These are phyloP conservation scores for Endothia cerciana DNA, from an alignment of 2,329 filamentous ascomycete genomes.

Conservation along the genomic window DNA sequence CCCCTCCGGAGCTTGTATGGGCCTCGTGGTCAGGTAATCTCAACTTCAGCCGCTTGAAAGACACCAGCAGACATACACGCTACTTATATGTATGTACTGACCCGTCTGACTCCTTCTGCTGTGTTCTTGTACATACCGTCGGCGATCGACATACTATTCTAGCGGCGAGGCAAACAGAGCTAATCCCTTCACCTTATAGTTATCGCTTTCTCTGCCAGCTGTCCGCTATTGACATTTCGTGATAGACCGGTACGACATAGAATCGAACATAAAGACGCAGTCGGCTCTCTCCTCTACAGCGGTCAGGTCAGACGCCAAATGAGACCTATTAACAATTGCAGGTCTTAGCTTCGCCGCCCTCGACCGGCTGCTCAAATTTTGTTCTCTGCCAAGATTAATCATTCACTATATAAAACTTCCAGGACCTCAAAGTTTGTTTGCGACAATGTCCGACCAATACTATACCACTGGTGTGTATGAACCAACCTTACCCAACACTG, in stretches of 20 bases:
- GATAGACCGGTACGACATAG: background rate
- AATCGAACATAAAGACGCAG: background rate
- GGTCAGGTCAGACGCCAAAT: too few relatives aligned
- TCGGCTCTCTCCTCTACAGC: background rate
- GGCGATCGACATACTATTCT: background rate
- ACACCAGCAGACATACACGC: constrained; percentile 9
- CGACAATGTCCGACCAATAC: constrained; percentile 22
- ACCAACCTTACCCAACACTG: constrained; percentile 22
- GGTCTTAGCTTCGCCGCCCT: background rate
- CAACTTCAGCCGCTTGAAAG: background rate
- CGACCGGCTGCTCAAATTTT: background rate
- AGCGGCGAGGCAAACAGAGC: background rate
- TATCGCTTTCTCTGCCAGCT: constrained; percentile 8
- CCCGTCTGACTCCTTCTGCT: constrained; percentile 4
- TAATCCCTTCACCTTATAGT: background rate
- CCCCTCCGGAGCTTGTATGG: background rate
- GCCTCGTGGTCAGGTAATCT: background rate
- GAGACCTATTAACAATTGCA: background rate
- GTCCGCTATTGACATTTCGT: background rate
- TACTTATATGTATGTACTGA: background rate
- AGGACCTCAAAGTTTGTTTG: too few relatives aligned
- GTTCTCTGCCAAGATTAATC: background rate
- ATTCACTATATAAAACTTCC: background rate
- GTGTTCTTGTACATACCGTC: background rate
- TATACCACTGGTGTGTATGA: constrained; percentile 13